These are phyloP conservation scores for Pseudonitzschia delicatissima DNA, from an alignment of 108 stramenopile species.

Conservation along the genomic window DNA sequence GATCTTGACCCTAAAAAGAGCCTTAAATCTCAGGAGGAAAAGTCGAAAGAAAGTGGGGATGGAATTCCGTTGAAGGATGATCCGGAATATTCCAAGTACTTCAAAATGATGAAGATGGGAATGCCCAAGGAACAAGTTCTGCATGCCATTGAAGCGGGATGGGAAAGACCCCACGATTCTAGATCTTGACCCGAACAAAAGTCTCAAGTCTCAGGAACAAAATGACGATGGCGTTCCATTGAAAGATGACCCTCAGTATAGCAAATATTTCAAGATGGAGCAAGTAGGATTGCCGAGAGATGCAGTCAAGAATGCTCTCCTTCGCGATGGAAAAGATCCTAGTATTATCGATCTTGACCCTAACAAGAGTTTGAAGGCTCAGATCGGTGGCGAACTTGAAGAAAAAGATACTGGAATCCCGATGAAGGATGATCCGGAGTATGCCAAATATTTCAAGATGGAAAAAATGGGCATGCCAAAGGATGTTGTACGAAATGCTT, in stretches of 20 bases:
- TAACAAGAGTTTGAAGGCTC: conserved; percentile 47
- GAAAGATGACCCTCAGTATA: conserved; percentile 66
- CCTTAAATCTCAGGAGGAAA: conserved; percentile 39
- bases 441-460: conserved; percentile 73
- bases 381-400: conserved; percentile 32
- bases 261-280: conserved; percentile 77
- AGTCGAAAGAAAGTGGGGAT: conserved; percentile 12
- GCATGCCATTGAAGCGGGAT: conserved; percentile 52
- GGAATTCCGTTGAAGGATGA: conserved; percentile 58
- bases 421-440: conserved; percentile 66
- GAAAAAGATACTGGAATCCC: conserved; percentile 47
- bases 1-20: conserved; percentile 72
- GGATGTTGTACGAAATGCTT: conserved; percentile 64
- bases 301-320: conserved; percentile 65
- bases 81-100: conserved; percentile 57
- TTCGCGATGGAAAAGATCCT: conserved; percentile 69
- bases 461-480: conserved; percentile 50
- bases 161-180: conserved; percentile 55
- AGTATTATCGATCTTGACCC: conserved; percentile 69
- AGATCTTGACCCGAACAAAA: conserved; percentile 59
- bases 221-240: conserved; percentile 44
- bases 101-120: conserved; percentile 61
- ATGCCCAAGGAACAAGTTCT: conserved; percentile 51
- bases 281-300: conserved; percentile 65
- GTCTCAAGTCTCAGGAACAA: conserved; percentile 35